Base-by-base conservation (phyloP, 2,329 filamentous ascomycete genomes). In the Fusarium begoniae region DNA sequence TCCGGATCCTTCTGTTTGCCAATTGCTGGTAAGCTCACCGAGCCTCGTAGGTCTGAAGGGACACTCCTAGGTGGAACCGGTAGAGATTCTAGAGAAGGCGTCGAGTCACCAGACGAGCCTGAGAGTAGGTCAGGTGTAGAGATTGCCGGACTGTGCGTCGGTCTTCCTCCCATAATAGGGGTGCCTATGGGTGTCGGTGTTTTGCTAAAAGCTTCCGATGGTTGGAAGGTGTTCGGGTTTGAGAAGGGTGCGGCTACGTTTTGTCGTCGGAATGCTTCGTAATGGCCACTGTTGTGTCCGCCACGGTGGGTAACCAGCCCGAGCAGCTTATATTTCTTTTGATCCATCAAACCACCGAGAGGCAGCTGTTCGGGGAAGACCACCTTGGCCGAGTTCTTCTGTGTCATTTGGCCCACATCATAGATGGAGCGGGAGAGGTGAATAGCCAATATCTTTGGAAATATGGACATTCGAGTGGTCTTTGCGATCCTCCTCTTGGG, bases 371-470 rank as follows among this genome's bases (percentile, higher is more conserved):
- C 96, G 0, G 95, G 95, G 78, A 98, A 99, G 0, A 93, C 86
- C 6, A 99, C 95, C 81, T 98, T 98, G 77, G 96, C 96, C 67
- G 93, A 91, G 81, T 99, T 99, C 84, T 99, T 99, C 48, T 92
- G 92, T 2, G 95, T 98, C 67, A 89, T 88, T 71, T 90, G 90
- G 55, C 90, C 90, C 28, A 88, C 86, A 75, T 96, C 95, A 83
- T 94, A 99, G 75, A 98, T 97, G 32, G 95, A 98, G 55, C 96
- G 90, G 2, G 95, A 98, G 26, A 99, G 88, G 80, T 99, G 96
- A 66, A 99, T 91, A 26, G 95, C 94, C 67, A 99, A 88, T 47
- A 99, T 89, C 79, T 95, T 96, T 51, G 96, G 96, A 79, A 98
- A 98, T 30, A 88, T 85, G 3, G 94, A 94, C 75, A 99, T 94